Percentiles rank a stretch among this genome's conserved stretches.
Evolutionary conservation across 257 asterid genomes (phyloP).

Genomic region (Solanum arcanum): DNA sequence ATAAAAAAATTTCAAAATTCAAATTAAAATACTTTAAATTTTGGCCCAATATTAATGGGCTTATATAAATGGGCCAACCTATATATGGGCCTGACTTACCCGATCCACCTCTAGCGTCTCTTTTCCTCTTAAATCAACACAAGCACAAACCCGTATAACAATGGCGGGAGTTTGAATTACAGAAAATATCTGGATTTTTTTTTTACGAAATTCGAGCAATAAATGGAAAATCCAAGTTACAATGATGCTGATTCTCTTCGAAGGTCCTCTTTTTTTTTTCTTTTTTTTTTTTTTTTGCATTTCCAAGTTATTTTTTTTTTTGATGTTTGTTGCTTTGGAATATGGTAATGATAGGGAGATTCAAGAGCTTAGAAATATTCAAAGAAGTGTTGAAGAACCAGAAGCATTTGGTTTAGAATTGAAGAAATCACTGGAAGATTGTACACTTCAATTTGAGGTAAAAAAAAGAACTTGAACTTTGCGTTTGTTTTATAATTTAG

Average conservation of each 20-base stretch:
- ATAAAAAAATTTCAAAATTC: no score
- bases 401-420: constrained; percentile 15
- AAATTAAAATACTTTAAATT: no score
- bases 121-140: not conserved
- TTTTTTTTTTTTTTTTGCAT: not conserved
- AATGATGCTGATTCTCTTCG: constrained; percentile 6
- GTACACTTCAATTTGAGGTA: constrained; percentile 47
- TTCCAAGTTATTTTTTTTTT: not conserved
- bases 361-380: constrained; percentile 40
- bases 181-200: not conserved
- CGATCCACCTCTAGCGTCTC: not conserved
- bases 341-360: constrained; percentile 29
- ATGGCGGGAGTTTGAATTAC: constrained; percentile 4
- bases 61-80: not conserved
- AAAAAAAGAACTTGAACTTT: not conserved
- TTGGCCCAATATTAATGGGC: not conserved
- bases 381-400: not conserved
- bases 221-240: not conserved
- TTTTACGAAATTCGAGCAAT: not conserved
- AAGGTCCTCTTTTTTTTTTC: not conserved
- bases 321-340: not conserved
- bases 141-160: not conserved
- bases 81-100: not conserved
- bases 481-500: not conserved
- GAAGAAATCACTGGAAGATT: constrained; percentile 24